Evolutionary conservation across 2,329 filamentous ascomycete species (phyloP).

Genomic region (Ceratocystis eucalypticola): DNA sequence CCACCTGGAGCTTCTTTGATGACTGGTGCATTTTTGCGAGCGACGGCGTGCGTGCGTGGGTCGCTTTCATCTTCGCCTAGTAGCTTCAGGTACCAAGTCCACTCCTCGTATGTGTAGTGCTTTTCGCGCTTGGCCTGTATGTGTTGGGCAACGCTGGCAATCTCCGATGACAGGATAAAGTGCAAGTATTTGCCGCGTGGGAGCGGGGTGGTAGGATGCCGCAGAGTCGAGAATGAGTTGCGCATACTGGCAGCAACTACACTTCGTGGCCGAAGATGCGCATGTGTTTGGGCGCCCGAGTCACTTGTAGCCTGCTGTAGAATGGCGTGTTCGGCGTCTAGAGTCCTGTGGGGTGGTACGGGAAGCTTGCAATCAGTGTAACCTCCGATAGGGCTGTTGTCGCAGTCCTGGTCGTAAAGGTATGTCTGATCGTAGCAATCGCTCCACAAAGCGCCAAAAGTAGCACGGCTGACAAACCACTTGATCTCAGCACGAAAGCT

Average conservation of each 20-base stretch:
- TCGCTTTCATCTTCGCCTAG: slow-evolving; percentile 53
- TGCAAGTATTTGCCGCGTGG: slow-evolving; percentile 39
- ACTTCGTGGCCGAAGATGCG: slow-evolving; percentile 13
- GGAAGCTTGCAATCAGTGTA: slow-evolving; percentile 1
- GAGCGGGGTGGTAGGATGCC: slow-evolving; percentile 22
- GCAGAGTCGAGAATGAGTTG: background rate
- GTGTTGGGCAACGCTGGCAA: slow-evolving; percentile 47
- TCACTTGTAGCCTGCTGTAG: background rate
- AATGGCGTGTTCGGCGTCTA: slow-evolving; percentile 11
- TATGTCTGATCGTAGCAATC: slow-evolving; percentile 7
- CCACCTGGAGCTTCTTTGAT: background rate
- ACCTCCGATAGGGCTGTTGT: slow-evolving; percentile 1
- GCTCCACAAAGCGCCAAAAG: slow-evolving; percentile 32
- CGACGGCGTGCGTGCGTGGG: slow-evolving; percentile 37
- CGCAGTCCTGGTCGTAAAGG: background rate
- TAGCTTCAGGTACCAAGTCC: slow-evolving; percentile 70
- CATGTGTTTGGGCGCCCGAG: background rate
- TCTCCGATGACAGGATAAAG: slow-evolving; percentile 57
- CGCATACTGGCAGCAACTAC: background rate
- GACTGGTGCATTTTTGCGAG: slow-evolving; percentile 15
- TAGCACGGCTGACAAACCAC: slow-evolving; percentile 31
- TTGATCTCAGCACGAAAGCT: slow-evolving; percentile 35
- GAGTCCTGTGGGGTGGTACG: background rate
- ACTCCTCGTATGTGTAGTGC: slow-evolving; percentile 68
- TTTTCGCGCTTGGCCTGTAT: slow-evolving; percentile 47